Percentiles rank a stretch among this genome's conserved stretches.
Evolutionary conservation across 805 yeast genomes (phyloP).

Genomic region (Candida insectorum): DNA sequence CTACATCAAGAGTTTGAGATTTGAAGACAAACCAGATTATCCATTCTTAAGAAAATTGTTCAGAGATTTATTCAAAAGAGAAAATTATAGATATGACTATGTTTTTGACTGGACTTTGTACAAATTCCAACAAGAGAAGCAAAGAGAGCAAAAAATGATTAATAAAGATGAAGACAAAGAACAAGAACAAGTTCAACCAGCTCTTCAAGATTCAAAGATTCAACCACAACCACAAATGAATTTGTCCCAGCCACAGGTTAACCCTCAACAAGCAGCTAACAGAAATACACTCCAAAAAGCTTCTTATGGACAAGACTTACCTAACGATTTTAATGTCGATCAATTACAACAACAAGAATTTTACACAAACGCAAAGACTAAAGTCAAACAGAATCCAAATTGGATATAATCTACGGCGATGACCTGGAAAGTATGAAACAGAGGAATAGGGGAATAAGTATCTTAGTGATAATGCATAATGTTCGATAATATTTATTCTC

Average conservation of each 20-base stretch:
- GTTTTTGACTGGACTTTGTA: conserved; percentile 96
- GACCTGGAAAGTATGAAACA: too few relatives aligned
- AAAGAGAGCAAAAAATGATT: conserved; percentile 39
- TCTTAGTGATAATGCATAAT: too few relatives aligned
- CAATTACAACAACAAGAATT: conserved; percentile 13
- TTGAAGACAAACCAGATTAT: conserved; percentile 96
- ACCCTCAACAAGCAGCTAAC: conserved; percentile 6
- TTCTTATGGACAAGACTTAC: too few relatives aligned
- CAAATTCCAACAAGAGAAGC: conserved; percentile 63
- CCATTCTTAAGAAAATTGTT: conserved; percentile 81
- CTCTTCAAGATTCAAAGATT: background rate
- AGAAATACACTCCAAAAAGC: too few relatives aligned
- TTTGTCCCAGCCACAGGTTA: conserved; percentile 10
- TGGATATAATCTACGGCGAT: conserved; percentile 10
- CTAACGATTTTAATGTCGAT: conserved; percentile 9
- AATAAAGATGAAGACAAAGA: conserved; percentile 24
- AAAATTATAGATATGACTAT: conserved; percentile 88
- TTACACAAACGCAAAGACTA: conserved; percentile 8
- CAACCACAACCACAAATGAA: conserved; percentile 14
- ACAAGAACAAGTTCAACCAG: conserved; percentile 9
- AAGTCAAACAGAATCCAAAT: conserved; percentile 11
- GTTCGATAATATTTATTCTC: too few relatives aligned
- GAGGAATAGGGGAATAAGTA: too few relatives aligned
- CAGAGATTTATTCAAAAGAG: conserved; percentile 83
- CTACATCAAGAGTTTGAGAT: conserved; percentile 85